phyloP scores from a whole-genome alignment of 140 eudicot genomes.

The Ambrosia hybrid region DNA sequence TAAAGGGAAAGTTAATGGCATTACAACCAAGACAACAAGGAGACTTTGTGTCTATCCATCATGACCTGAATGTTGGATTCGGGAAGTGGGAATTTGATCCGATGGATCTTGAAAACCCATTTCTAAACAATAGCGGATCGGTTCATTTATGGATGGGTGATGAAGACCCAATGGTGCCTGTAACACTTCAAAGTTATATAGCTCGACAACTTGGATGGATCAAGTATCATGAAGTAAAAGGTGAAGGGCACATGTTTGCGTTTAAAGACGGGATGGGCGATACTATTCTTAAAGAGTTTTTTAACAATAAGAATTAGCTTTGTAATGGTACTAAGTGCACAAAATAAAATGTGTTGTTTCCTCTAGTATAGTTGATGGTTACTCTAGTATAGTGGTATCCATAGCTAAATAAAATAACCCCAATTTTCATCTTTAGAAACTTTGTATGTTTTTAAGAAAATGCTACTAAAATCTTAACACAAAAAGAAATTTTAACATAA shows the following conservation, averaged over 20 bases:
- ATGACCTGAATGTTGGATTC: constrained; percentile 43
- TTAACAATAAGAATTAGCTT: constrained; percentile 28
- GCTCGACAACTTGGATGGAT: constrained; percentile 49
- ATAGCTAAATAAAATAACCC: not conserved
- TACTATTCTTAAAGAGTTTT: constrained; percentile 42
- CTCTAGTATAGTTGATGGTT: not conserved
- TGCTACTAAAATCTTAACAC: not conserved
- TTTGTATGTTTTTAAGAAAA: not conserved
- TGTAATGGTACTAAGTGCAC: not conserved
- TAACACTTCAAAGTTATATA: constrained; percentile 33
- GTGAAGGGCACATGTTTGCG: constrained; percentile 43
- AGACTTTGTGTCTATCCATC: constrained; percentile 39
- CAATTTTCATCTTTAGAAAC: not conserved
- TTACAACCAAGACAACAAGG: constrained; percentile 43
- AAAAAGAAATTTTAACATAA: no score
- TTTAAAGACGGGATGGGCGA: constrained; percentile 21
- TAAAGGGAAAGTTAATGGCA: constrained; percentile 31
- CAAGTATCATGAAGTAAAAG: constrained; percentile 49
- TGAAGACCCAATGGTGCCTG: constrained; percentile 41
- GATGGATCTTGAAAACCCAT: constrained; percentile 38
- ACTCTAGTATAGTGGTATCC: not conserved
- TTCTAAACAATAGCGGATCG: constrained; percentile 27
- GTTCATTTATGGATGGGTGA: constrained; percentile 60
- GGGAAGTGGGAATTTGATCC: constrained; percentile 67
- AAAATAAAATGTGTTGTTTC: not conserved